Evolutionary conservation across 495 filamentous ascomycete genomes (phyloP), one percentile per base, ranked within the genome.

Genomic region (Tuber melanosporum): DNA sequence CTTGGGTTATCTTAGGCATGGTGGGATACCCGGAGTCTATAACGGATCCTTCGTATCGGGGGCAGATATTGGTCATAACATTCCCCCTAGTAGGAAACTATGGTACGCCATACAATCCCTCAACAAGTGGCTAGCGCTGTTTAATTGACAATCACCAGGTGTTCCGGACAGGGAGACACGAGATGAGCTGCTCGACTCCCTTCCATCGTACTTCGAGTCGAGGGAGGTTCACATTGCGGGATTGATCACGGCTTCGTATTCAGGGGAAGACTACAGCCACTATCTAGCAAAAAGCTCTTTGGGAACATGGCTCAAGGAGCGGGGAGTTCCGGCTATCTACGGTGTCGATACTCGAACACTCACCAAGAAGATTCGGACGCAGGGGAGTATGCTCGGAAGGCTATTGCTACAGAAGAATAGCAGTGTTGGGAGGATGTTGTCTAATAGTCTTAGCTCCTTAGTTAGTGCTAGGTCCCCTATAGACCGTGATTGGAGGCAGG

Each of bases 1-100:
- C 73, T 7, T 49, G 3, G 14, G 43, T 57, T 47, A n/a, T 46
- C 43, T 70, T 32, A 83, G 95, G 95, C 83, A 97, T 99, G 95
- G 95, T 99, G 75, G 95, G 95, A 77, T 99, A 99, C 83, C 94
- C 95, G 45, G 95, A 99, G 87, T 94, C 93, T 19, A 88, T 97
- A 82, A 97, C 94, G 72, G 94, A 97, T 81, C 94, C 94, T 77
- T 97, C 94, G 75, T 97, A 97, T 85, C 92, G 92, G 22, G 94
- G 94, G 52, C 94, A 97, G 85, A 94, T 97, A 72, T 89, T 97
- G 73, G 93, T 97, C 82, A 88, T 97, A 81, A 97, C 94, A 42
- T 97, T 95, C 85, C 94, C 94, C 41, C 87, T 97, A 22, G 91
- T 94, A 76, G 94, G 94, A 81, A 97, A 97, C 86, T 99, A 99